Evolutionary conservation across 805 yeast species (phyloP), one percentile per base, ranked within the genome.

Genomic region (Myxozyma monticola): DNA sequence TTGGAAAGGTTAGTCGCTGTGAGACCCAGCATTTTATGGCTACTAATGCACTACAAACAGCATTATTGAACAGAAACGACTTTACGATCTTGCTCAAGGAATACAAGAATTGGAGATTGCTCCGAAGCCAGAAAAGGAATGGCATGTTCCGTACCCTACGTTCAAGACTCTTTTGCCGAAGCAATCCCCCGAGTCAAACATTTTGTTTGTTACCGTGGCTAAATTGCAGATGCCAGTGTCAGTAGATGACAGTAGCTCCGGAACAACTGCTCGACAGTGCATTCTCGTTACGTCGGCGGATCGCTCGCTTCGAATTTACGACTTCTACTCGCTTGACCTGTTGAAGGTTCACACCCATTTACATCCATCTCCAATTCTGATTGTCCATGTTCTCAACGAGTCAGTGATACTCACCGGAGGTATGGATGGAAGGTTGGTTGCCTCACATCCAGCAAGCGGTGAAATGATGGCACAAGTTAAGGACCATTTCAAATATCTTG

Each of bases 361-460:
- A 10, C 60, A 57, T 33, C 37, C 53, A 12, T 55, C 60, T 10
- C 57, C 61, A 6, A 49, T 57, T 17, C 33, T 57, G 42, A 36
- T 41, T 10, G 36, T 51, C 15, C 49, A 41, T 22, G 56, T 55
- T 59, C 6, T 71, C 8, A 52, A 57, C 4, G 62, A 60, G 6
- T 57, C 61, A 2, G 46, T 67, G 9, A 49, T 77, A 0, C 48
- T 75, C 6, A 62, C 76, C 12, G 75, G 77, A 40, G 83, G 81
- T 0, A 78, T 80, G 80, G 74, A 78, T 62, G 85, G 85, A 6
- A 64, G 61, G 31, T 59, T 75, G 1, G 64, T 65, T 38, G 56
- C 69, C 21, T 57, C 63, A 18, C 45, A 57, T 18, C 30, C 65
- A 4, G 44, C 28, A 2, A 49, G 54, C 4, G 47, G 47, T 3